Percentiles rank a stretch among this genome's conserved stretches.
phyloP scores from a whole-genome alignment of 2,329 filamentous ascomycete genomes.

The Trichoderma asperellum region DNA sequence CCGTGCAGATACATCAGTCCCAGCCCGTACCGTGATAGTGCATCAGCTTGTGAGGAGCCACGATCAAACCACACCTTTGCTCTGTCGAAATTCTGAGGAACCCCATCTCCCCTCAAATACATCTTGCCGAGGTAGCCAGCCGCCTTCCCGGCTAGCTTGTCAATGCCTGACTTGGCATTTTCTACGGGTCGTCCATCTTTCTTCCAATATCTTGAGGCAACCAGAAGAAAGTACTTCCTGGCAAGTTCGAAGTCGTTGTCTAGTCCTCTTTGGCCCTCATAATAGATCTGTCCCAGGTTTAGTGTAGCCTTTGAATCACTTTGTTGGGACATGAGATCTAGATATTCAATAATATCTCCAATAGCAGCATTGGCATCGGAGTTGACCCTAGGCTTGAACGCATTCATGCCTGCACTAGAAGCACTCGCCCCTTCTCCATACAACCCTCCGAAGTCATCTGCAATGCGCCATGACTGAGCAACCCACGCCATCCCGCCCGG shows the following conservation, averaged over 20 bases:
- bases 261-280: constrained; percentile 79
- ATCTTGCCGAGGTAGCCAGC: constrained; percentile 88
- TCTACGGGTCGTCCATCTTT: constrained; percentile 75
- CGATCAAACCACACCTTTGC: constrained; percentile 84
- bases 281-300: constrained; percentile 82
- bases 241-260: constrained; percentile 74
- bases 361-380: constrained; percentile 84
- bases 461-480: constrained; percentile 79
- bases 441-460: constrained; percentile 87
- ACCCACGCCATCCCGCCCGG: constrained; percentile 82
- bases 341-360: constrained; percentile 92
- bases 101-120: constrained; percentile 85
- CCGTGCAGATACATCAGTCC: constrained; percentile 84
- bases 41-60: constrained; percentile 74
- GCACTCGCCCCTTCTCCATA: constrained; percentile 95
- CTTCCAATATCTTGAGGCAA: constrained; percentile 81
- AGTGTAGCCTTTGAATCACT: constrained; percentile 87
- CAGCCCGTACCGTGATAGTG: constrained; percentile 81
- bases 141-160: constrained; percentile 79
- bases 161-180: constrained; percentile 70
- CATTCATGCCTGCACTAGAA: constrained; percentile 82
- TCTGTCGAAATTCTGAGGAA: constrained; percentile 75
- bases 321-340: constrained; percentile 87
- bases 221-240: constrained; percentile 77
- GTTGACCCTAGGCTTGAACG: constrained; percentile 70